Base-by-base conservation (phyloP, 2,329 filamentous ascomycete genomes). In the Fusarium nematophilum region DNA sequence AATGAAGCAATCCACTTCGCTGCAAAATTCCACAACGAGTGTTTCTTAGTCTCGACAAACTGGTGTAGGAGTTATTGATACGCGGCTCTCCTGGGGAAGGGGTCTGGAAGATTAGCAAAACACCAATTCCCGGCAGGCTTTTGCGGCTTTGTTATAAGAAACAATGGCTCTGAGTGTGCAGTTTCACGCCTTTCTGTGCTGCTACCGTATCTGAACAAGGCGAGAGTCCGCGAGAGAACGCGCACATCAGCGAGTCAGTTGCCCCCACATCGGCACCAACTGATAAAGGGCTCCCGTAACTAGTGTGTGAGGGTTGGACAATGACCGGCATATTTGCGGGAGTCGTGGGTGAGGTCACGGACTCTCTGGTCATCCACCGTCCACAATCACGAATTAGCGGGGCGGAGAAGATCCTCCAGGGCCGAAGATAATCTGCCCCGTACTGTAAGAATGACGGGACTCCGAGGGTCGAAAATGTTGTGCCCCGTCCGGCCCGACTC, bases 401-500 rank as follows among this genome's bases (percentile, higher is more conserved):
- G 21, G 4, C 21, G 21, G n/a, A 21, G 21, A 6, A 21, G 21
- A 21, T 21, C 21, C 21, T 36, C 43, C 23, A 6, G 13, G 34
- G 26, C 45, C 29, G 14, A 50, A 26, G 15, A 21, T 18, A 25
- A 25, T 5, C 39, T 27, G 23, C 15, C 26, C 38, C 27, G 47
- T 27, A 14, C 13, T 25, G 11, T 21, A 21, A 38, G 13, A 7
- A 38, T 14, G 18, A 25, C 44, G 31, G 34, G 34, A 26, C 34
- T 48, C 26, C 29, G 44, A 49, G 25, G 14, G 18, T 14, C 21
- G 21, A 21, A 55, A 14, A 34, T 31, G 45, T n/a, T 29, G 31
- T 30, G 25, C 56, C 44, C 53, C 43, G 53, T 36, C 58, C 55
- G 55, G 45, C n/a, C 46, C 46, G 42, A 54, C 50, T 48, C 45